Conservation (phyloP, 2,329 filamentous ascomycete genomes). For the Emmonsiellopsis sp. region DNA sequence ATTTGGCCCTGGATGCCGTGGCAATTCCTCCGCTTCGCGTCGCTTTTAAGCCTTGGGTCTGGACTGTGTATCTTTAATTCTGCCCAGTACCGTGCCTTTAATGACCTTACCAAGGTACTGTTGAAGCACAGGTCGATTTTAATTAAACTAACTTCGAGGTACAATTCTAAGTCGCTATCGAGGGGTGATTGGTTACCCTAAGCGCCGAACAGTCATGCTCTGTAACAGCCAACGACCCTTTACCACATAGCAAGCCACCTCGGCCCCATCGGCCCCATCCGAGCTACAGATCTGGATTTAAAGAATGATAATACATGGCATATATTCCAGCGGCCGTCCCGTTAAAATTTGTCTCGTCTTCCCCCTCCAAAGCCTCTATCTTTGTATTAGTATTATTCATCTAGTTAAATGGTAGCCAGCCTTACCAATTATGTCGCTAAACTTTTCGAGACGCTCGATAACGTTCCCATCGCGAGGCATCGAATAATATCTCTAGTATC, state of each 20-base stretch:
- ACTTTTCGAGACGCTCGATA: constrained; percentile 5
- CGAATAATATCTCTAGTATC: neutral
- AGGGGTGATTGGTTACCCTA: no score
- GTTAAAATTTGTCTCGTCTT: neutral
- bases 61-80: neutral
- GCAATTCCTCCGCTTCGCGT: neutral
- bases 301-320: constrained; percentile 1
- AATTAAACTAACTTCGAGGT: no score
- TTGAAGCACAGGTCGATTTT: no score
- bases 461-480: neutral
- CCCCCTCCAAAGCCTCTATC: neutral
- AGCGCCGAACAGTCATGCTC: no score
- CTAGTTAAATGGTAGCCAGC: neutral
- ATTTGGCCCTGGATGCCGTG: neutral
- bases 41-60: neutral
- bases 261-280: no score
- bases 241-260: no score
- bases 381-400: neutral
- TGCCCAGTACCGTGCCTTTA: no score
- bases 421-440: constrained; percentile 9
- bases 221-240: no score
- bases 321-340: neutral
- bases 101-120: no score
- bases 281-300: neutral
- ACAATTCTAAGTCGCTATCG: no score